A percentile compares a stretch with the other conserved stretches of the same genome.
Evolutionary conservation across 2,329 filamentous ascomycete genomes (phyloP).

Genomic region (Neoascochyta sp.): DNA sequence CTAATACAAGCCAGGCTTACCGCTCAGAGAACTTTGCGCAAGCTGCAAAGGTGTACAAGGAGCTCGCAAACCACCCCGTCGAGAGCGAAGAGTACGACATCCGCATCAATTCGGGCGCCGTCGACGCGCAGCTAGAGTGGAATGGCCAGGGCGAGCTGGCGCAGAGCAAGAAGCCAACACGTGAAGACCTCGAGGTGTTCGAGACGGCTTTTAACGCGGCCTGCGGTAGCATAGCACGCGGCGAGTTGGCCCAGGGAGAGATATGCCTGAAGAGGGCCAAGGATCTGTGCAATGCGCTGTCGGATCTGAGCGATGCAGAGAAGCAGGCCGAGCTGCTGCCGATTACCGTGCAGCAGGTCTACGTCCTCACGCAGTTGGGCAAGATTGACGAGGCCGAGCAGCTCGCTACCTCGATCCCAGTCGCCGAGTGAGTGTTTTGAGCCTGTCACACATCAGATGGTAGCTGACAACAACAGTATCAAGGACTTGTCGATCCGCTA

Average conservation of each 20-base stretch:
- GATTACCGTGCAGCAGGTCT: constrained; percentile 73
- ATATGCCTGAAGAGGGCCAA: constrained; percentile 66
- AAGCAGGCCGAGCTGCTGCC: constrained; percentile 71
- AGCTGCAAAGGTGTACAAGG: constrained; percentile 61
- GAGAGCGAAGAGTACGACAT: constrained; percentile 69
- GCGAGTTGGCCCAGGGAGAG: constrained; percentile 61
- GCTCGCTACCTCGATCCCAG: constrained; percentile 59
- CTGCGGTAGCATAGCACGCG: constrained; percentile 67
- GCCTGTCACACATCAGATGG: constrained; percentile 1
- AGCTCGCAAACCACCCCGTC: constrained; percentile 50
- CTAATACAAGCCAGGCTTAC: constrained; percentile 55
- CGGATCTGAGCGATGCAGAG: constrained; percentile 70
- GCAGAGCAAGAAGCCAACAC: constrained; percentile 53
- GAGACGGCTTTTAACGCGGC: constrained; percentile 80
- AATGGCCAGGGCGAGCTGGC: constrained; percentile 53
- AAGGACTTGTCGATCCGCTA: constrained; percentile 63
- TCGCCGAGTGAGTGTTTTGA: constrained; percentile 55
- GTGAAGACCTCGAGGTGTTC: constrained; percentile 68
- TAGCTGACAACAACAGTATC: constrained; percentile 48
- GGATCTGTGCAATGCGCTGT: constrained; percentile 67
- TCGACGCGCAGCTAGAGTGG: constrained; percentile 71
- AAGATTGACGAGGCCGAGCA: constrained; percentile 62
- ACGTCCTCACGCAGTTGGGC: constrained; percentile 64
- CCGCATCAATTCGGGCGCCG: constrained; percentile 70
- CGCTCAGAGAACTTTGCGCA: constrained; percentile 69